Percentiles rank a stretch among this genome's conserved stretches.
phyloP scores from a whole-genome alignment of 2,329 filamentous ascomycete species.

The Conoideocrella luteorostrata region DNA sequence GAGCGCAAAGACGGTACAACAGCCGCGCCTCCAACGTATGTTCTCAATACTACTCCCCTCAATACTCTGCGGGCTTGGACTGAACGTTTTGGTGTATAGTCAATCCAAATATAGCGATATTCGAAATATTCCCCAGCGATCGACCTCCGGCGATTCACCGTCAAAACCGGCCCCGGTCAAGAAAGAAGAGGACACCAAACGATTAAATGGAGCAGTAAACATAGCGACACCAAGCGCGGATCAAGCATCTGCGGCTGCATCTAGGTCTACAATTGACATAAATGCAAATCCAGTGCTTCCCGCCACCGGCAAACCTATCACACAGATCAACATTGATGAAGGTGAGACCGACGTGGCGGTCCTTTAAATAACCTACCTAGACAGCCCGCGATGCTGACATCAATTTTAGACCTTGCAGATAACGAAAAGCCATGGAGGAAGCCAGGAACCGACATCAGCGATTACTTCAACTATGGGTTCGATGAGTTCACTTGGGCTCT shows the following conservation, averaged over 20 bases:
- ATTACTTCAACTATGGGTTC: conserved; percentile 99
- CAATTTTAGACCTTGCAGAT: conserved; percentile 55
- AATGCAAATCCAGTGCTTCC: conserved; percentile 76
- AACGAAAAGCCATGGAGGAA: conserved; percentile 94
- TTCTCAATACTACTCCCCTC: background rate
- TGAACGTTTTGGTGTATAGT: conserved; percentile 25
- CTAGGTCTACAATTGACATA: conserved; percentile 79
- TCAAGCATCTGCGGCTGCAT: conserved; percentile 56
- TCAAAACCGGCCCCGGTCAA: conserved; percentile 40
- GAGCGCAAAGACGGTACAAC: conserved; percentile 60
- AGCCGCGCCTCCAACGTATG: conserved; percentile 52
- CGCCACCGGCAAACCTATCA: conserved; percentile 72
- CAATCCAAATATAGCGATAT: conserved; percentile 60
- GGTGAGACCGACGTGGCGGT: conserved; percentile 28
- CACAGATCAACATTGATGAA: conserved; percentile 67
- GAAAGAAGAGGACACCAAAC: conserved; percentile 36
- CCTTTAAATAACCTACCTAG: background rate
- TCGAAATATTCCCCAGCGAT: conserved; percentile 56
- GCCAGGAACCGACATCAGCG: conserved; percentile 87
- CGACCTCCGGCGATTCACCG: conserved; percentile 44
- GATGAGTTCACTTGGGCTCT: conserved; percentile 97
- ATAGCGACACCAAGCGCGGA: conserved; percentile 40
- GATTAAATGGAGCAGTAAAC: conserved; percentile 19
- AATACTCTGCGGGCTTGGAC: background rate
- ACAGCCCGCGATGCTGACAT: background rate